Conservation (phyloP, 306 rosid species). For the Luffa acutangula region DNA sequence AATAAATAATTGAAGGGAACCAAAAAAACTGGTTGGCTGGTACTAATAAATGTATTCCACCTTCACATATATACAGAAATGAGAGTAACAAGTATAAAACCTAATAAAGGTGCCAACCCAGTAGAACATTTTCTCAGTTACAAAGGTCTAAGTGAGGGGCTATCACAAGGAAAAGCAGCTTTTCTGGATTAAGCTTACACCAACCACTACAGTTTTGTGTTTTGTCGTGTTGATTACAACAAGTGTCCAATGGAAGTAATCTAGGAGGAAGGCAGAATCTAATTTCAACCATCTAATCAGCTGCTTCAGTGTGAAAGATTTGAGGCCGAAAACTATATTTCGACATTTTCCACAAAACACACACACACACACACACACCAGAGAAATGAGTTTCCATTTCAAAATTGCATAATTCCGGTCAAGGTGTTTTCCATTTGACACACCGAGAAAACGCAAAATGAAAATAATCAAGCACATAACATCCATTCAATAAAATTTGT, state of each 20-base stretch:
- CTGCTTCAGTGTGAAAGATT: not conserved
- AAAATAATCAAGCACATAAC: not conserved
- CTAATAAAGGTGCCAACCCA: not conserved
- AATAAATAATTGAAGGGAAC: not conserved
- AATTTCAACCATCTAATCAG: not conserved
- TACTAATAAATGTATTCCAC: not conserved
- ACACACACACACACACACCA: not conserved
- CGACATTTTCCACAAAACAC: not conserved
- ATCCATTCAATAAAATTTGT: not conserved
- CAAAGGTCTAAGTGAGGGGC: not conserved
- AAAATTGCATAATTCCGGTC: not conserved
- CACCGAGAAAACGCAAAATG: not conserved
- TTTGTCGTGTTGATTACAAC: not conserved
- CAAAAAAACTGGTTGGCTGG: not conserved
- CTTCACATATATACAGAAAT: not conserved
- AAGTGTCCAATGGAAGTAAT: not conserved
- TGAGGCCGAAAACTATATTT: no score
- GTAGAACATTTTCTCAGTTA: not conserved
- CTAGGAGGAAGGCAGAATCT: not conserved
- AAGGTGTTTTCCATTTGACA: not conserved
- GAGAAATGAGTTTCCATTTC: not conserved
- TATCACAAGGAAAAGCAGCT: not conserved
- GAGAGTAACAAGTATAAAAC: not conserved
- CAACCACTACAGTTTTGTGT: not conserved
- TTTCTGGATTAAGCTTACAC: not conserved